Evolutionary conservation across 768 basidiomycete genomes (phyloP).

Genomic region (Mrakia gelida): DNA sequence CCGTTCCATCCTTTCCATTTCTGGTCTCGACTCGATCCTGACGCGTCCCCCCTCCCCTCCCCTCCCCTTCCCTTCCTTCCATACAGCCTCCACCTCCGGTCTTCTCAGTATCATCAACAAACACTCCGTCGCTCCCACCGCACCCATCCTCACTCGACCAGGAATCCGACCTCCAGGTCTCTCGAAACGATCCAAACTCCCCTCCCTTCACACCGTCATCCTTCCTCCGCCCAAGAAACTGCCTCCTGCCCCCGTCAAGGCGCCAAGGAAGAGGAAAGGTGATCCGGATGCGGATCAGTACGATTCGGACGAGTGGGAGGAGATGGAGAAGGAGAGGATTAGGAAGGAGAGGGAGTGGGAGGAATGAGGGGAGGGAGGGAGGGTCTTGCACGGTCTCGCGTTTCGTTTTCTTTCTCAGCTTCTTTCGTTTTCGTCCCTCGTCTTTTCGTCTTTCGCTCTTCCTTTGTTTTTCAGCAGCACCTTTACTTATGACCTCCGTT

Average conservation of each 20-base stretch:
- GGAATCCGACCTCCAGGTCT: slow-evolving; percentile 5
- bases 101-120: slow-evolving; percentile 1
- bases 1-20: not conserved
- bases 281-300: slow-evolving; percentile 22
- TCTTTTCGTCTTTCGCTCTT: too few relatives aligned
- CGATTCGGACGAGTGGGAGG: slow-evolving; percentile 31
- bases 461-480: too few relatives aligned
- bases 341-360: slow-evolving; percentile 25
- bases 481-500: too few relatives aligned
- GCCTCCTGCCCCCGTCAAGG: slow-evolving; percentile 22
- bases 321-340: slow-evolving; percentile 25
- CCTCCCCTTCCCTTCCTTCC: not conserved
- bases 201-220: slow-evolving; percentile 16
- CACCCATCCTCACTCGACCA: not conserved
- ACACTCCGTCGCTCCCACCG: not conserved
- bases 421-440: not conserved
- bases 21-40: not conserved
- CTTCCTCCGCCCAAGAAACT: slow-evolving; percentile 23
- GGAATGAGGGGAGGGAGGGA: not conserved
- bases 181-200: slow-evolving; percentile 8
- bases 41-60: not conserved
- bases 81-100: not conserved
- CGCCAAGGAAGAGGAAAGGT: slow-evolving; percentile 19
- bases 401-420: not conserved
- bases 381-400: not conserved